Percentiles rank a stretch among this genome's conserved stretches.
These are phyloP conservation scores for Alloteropsis semialata DNA, from an alignment of 176 grass and related monocot species.

Conservation along the genomic window DNA sequence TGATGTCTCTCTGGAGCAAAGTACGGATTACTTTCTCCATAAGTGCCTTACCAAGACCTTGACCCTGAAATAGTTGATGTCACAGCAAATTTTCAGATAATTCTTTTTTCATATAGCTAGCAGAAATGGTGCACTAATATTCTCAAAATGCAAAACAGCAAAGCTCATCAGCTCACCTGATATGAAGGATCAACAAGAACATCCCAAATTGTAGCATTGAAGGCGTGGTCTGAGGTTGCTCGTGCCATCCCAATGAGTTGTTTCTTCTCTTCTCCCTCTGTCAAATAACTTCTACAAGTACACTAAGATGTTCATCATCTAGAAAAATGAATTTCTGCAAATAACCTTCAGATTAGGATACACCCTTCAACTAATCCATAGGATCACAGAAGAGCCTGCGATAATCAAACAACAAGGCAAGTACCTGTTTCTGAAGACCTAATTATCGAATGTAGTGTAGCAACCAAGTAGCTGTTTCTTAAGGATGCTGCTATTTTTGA, in stretches of 20 bases:
- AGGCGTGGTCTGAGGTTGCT: conserved; percentile 97
- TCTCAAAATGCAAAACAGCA: not conserved
- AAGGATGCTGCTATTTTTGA: conserved; percentile 85
- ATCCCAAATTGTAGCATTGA: conserved; percentile 99
- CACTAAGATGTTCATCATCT: conserved; percentile 88
- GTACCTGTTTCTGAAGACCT: conserved; percentile 48
- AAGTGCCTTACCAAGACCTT: conserved; percentile 89
- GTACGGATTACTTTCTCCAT: conserved; percentile 81
- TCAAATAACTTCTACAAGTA: conserved; percentile 98
- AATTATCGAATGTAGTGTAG: conserved; percentile 76
- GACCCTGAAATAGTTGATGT: conserved; percentile 52
- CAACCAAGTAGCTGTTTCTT: conserved; percentile 96
- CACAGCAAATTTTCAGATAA: not conserved
- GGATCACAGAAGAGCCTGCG: conserved; percentile 1
- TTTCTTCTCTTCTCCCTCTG: conserved; percentile 80
- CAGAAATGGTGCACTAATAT: not conserved
- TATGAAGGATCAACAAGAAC: conserved; percentile 97
- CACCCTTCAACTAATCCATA: conserved; percentile 10
- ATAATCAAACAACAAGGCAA: conserved; percentile 4
- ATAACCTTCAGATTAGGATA: conserved; percentile 43
- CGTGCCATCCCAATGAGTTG: conserved; percentile 92
- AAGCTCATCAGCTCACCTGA: conserved; percentile 43
- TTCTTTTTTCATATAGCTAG: not conserved
- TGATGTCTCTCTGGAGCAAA: conserved; percentile 89
- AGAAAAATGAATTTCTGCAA: conserved; percentile 64